Conservation (phyloP, 768 basidiomycete genomes). For the Suillus lakei region DNA sequence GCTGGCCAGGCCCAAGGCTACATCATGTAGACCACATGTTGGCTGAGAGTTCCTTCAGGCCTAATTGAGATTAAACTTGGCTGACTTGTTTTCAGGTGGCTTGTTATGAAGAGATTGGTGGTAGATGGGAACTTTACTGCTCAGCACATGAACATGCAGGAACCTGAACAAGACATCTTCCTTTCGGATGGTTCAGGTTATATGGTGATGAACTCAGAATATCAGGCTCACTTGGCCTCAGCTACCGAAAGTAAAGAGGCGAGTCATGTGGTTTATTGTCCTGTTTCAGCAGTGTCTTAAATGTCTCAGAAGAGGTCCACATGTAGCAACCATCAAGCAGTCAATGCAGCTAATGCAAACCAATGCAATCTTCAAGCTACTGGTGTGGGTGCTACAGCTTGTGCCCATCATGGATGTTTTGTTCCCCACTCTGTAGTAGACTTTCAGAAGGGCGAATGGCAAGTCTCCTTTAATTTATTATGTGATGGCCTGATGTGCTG, state of each 20-base stretch:
- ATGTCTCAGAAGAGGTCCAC: constrained; percentile 10
- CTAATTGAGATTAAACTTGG: background rate
- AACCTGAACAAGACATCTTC: constrained; percentile 26
- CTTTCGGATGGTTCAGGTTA: constrained; percentile 32
- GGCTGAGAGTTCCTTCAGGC: background rate
- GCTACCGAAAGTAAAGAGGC: constrained; percentile 12
- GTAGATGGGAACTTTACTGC: constrained; percentile 20
- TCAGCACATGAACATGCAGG: constrained; percentile 25
- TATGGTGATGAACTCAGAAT: constrained; percentile 24
- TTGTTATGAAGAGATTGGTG: constrained; percentile 5
- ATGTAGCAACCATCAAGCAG: constrained; percentile 22
- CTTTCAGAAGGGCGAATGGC: constrained; percentile 35
- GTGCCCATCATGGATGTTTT: constrained; percentile 37
- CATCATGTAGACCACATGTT: background rate
- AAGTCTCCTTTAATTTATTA: constrained; percentile 5
- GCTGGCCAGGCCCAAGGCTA: background rate
- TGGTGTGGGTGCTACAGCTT: constrained; percentile 34
- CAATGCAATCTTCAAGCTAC: constrained; percentile 25
- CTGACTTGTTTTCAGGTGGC: constrained; percentile 5
- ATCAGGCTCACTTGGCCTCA: constrained; percentile 27
- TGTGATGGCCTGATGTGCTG: background rate
- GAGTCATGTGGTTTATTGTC: background rate
- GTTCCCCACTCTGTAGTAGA: constrained; percentile 34
- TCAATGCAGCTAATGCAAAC: constrained; percentile 19
- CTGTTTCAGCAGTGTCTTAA: background rate